Percentiles rank a stretch among this genome's conserved stretches.
These are phyloP conservation scores for Gaeumannomyces tritici DNA, from an alignment of 2,329 filamentous ascomycete species.

Conservation along the genomic window DNA sequence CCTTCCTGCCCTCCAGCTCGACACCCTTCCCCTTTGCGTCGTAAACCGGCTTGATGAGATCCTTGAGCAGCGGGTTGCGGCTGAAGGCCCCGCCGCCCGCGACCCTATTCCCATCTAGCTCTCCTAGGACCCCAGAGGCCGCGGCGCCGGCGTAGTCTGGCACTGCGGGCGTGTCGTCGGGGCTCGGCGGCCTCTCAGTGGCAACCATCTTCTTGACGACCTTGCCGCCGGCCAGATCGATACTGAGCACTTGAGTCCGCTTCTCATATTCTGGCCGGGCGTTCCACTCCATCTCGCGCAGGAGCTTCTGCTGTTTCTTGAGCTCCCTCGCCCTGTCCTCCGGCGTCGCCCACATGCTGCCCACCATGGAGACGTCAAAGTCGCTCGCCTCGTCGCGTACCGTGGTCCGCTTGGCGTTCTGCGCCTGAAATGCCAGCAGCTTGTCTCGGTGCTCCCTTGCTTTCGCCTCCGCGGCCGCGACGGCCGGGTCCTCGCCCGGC, in stretches of 20 bases:
- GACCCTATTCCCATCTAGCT: slow-evolving; percentile 23
- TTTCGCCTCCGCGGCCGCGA: slow-evolving; percentile 51
- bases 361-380: slow-evolving; percentile 39
- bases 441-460: slow-evolving; percentile 74
- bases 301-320: slow-evolving; percentile 73
- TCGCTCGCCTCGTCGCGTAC: slow-evolving; percentile 75
- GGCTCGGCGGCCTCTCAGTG: slow-evolving; percentile 46
- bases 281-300: slow-evolving; percentile 82
- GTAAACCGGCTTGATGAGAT: slow-evolving; percentile 55
- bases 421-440: slow-evolving; percentile 71
- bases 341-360: slow-evolving; percentile 75
- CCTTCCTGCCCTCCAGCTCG: slow-evolving; percentile 30
- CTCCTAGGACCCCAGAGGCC: slow-evolving; percentile 12
- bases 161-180: slow-evolving; percentile 28
- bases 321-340: slow-evolving; percentile 74
- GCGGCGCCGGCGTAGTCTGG: slow-evolving; percentile 12
- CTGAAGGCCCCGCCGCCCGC: slow-evolving; percentile 51
- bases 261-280: slow-evolving; percentile 83
- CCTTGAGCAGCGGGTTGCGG: slow-evolving; percentile 56
- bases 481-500: slow-evolving; percentile 17
- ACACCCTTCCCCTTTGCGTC: slow-evolving; percentile 42
- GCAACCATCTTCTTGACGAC: slow-evolving; percentile 65
- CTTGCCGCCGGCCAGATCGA: slow-evolving; percentile 70
- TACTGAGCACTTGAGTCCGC: slow-evolving; percentile 71
- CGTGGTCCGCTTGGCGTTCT: slow-evolving; percentile 75